Evolutionary conservation across 2,329 filamentous ascomycete species (phyloP), one percentile per base, ranked within the genome.

Genomic region (Colletotrichum australisinense): DNA sequence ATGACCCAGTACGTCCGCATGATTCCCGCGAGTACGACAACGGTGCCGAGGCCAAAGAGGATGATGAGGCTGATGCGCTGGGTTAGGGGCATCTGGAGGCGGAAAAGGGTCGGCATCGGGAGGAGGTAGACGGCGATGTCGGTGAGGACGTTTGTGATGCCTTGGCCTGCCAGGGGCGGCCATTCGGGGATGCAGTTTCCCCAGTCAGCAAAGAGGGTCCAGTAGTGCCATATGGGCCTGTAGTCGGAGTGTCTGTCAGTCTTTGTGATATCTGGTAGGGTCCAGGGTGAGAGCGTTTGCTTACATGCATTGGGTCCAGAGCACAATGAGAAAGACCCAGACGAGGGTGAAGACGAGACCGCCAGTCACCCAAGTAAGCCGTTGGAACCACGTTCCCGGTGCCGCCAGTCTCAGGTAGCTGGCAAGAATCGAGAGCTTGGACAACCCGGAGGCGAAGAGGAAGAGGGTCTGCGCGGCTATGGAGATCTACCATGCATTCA

Each of bases 401-500:
- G 80, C 79, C 1, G 82, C 83, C 11, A 86, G 81, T 7, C 84
- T 78, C 2, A 85, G 78, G 69, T 86, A 86, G 38, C 81, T 83
- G 5, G 80, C 71, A 2, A 86, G 78, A 52, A 86, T 85, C 2
- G 84, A 85, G 4, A 81, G 66, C 72, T 86, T 86, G 26, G 82
- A 79, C 2, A 84, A 72, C 0, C 78, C 78, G 0, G 83, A 84
- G 12, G 83, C 80, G 30, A 83, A 80, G 8, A 84, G 63, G 70
- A 85, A 85, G 11, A 84, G 76, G 16, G 80, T 81, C 77, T 85
- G 84, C 1, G 78, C 82, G 9, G 83, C 82, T 9, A 85, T 78
- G 16, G 84, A 85, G n/a, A 84, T 80, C 72, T 85, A 76, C 22
- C 78, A 76, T 3, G 1, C 19, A 49, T n/a, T 8, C 16, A 1